Evolutionary conservation across 2,329 filamentous ascomycete genomes (phyloP).

Genomic region (Stromatinia cepivora): DNA sequence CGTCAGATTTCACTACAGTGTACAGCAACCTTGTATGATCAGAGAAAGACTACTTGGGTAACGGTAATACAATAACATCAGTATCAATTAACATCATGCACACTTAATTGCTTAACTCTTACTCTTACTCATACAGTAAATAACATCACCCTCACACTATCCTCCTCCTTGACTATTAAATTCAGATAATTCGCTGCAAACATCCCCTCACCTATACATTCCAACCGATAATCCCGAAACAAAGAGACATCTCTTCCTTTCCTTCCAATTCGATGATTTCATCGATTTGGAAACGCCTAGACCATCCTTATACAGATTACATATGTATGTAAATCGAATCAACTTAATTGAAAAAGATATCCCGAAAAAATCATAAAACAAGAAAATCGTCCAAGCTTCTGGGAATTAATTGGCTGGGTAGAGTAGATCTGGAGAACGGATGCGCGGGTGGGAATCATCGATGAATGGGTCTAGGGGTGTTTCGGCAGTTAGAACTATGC

Average conservation of each 20-base stretch:
- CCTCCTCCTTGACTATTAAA: neutral
- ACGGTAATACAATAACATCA: neutral
- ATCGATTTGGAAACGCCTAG: neutral
- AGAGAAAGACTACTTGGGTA: neutral
- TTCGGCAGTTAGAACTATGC: neutral
- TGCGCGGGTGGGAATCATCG: neutral
- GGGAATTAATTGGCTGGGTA: neutral
- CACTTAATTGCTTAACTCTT: no score
- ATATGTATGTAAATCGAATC: no score
- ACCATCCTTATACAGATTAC: neutral
- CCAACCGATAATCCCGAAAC: neutral
- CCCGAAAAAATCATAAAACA: neutral
- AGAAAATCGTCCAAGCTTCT: slow-evolving; percentile 8
- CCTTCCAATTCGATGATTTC: neutral
- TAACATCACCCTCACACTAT: neutral
- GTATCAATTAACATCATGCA: no score
- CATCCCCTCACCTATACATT: neutral
- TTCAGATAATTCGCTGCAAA: neutral
- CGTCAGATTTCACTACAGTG: neutral
- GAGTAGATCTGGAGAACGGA: slow-evolving; percentile 2
- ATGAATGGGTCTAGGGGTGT: neutral
- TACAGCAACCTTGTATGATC: neutral
- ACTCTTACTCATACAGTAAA: no score
- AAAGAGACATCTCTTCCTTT: neutral
- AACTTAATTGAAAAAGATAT: no score